Percentiles rank a stretch among this genome's conserved stretches.
Conservation (phyloP, 306 rosid genomes). For the Trichosanthes truncata region DNA sequence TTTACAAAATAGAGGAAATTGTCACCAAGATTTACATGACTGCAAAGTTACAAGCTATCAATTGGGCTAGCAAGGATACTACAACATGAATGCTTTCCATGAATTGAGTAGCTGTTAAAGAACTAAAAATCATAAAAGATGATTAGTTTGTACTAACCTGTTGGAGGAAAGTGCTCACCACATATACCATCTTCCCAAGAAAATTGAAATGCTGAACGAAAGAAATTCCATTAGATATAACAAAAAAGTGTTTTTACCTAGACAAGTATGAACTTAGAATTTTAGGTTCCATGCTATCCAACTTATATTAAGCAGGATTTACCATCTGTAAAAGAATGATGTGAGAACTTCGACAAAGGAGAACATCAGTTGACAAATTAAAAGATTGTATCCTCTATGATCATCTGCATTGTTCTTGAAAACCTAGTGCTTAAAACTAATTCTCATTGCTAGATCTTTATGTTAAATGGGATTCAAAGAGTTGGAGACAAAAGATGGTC, state of each 20-base stretch:
- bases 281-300: slow-evolving; percentile 66
- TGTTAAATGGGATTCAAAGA: not conserved
- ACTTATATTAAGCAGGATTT: slow-evolving; percentile 91
- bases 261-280: slow-evolving; percentile 64
- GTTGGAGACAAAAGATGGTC: too few species aligned
- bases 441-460: not conserved
- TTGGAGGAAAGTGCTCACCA: slow-evolving; percentile 17
- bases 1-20: too few species aligned
- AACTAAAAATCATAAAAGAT: too few species aligned
- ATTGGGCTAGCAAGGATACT: too few species aligned
- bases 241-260: slow-evolving; percentile 44
- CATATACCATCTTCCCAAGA: slow-evolving; percentile 3
- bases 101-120: too few species aligned
- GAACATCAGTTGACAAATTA: not conserved
- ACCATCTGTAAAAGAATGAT: slow-evolving; percentile 43
- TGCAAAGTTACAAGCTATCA: too few species aligned
- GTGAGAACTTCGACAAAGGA: slow-evolving; percentile 3
- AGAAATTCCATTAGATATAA: slow-evolving; percentile 1
- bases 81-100: too few species aligned
- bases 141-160: slow-evolving; percentile 82
- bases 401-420: not conserved
- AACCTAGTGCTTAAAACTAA: not conserved
- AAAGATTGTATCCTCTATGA: not conserved
- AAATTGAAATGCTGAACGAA: not conserved
- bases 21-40: too few species aligned